phyloP scores from a whole-genome alignment of 2,329 filamentous ascomycete genomes.

The Passalora sequoiae region DNA sequence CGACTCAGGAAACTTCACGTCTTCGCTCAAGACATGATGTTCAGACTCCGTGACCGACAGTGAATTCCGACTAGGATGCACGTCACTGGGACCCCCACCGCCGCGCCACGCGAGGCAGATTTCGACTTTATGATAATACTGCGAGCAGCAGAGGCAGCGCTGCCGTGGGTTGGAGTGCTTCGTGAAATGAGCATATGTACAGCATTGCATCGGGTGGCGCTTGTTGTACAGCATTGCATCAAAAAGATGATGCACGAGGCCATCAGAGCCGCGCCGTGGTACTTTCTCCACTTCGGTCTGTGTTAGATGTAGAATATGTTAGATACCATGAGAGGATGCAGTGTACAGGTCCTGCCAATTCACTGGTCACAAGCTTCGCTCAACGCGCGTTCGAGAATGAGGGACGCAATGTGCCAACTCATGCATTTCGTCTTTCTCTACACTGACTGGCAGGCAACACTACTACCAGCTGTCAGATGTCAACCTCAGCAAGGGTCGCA shows the following conservation, averaged over 20 bases:
- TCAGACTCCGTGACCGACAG: neutral
- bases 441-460: no score
- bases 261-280: neutral
- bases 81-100: no score
- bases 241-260: neutral
- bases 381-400: no score
- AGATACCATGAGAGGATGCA: conserved; percentile 6
- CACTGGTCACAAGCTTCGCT: no score
- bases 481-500: no score
- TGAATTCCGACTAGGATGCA: neutral
- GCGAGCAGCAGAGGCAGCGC: neutral
- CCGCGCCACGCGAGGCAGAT: no score
- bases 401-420: no score
- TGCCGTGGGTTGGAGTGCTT: neutral
- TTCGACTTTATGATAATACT: neutral
- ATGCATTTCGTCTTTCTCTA: no score
- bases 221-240: neutral
- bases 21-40: neutral
- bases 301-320: conserved; percentile 1
- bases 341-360: no score
- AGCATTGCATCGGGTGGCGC: conserved; percentile 5
- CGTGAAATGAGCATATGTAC: neutral
- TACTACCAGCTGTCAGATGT: no score
- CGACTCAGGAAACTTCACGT: neutral
- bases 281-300: conserved; percentile 9